Evolutionary conservation across 2,329 filamentous ascomycete genomes (phyloP).

Genomic region (Tolypocladium amazonense): DNA sequence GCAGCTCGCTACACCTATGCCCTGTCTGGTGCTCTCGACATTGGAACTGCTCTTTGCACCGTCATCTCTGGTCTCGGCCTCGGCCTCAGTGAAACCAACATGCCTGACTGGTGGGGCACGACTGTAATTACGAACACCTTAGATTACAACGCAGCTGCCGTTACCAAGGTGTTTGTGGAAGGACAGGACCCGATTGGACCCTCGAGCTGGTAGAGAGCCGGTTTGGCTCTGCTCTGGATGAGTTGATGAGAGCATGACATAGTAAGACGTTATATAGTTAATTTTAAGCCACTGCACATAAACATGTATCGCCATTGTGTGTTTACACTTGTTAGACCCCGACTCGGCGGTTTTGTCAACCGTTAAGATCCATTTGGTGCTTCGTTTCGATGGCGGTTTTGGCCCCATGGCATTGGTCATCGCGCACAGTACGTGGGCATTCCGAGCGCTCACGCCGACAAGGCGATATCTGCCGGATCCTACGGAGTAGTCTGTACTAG

Average conservation of each 20-base stretch:
- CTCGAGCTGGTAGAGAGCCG: conserved; percentile 10
- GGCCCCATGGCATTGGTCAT: not conserved
- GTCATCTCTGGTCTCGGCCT: conserved; percentile 39
- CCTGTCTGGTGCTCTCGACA: conserved; percentile 46
- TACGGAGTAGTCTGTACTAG: too few species aligned
- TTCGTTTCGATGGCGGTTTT: not conserved
- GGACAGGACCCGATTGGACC: conserved; percentile 18
- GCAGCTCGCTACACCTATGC: conserved; percentile 43
- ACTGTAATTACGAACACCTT: conserved; percentile 16
- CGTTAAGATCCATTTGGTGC: not conserved
- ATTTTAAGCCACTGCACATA: not conserved
- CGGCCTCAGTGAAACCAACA: conserved; percentile 29
- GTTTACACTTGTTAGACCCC: not conserved
- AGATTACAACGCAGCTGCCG: conserved; percentile 15
- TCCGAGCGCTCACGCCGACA: not conserved
- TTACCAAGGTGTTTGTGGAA: conserved; percentile 14
- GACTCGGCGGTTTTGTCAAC: not conserved
- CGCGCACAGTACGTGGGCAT: not conserved
- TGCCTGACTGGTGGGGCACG: conserved; percentile 41
- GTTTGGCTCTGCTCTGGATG: not conserved
- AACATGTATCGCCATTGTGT: not conserved
- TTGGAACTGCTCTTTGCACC: conserved; percentile 47
- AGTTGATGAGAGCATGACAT: not conserved
- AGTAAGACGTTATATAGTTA: not conserved
- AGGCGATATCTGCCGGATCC: not conserved